Percentiles rank a stretch among this genome's conserved stretches.
Evolutionary conservation across 2,329 filamentous ascomycete species (phyloP).

Genomic region (Dactylellina leptospora): DNA sequence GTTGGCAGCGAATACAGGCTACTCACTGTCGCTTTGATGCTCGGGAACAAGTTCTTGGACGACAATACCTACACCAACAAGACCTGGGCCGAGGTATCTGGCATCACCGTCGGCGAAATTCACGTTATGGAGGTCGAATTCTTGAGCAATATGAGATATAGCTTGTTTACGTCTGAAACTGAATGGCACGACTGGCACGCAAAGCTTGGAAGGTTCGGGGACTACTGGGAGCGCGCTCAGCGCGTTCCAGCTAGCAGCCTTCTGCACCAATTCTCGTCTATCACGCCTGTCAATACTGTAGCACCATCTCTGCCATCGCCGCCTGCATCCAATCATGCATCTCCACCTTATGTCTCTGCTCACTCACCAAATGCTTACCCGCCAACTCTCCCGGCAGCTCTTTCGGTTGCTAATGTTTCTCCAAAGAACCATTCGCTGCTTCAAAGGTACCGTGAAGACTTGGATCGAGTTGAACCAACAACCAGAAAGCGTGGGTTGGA

Average conservation of each 20-base stretch:
- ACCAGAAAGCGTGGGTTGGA: conserved; percentile 60
- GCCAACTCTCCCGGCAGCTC: conserved; percentile 52
- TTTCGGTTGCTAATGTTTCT: conserved; percentile 33
- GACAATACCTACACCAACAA: conserved; percentile 99
- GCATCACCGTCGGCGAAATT: conserved; percentile 91
- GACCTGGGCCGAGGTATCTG: conserved; percentile 98
- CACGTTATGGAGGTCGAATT: conserved; percentile 99
- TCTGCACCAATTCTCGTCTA: conserved; percentile 37
- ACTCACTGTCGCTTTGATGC: conserved; percentile 93
- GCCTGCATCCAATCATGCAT: conserved; percentile 56
- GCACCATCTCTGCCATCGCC: conserved; percentile 56
- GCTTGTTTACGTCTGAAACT: conserved; percentile 81
- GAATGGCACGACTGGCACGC: conserved; percentile 89
- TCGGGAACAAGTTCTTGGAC: conserved; percentile 98
- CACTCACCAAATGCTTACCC: conserved; percentile 36
- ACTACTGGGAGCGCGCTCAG: conserved; percentile 79
- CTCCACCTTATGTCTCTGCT: conserved; percentile 54
- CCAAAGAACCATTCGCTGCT: conserved; percentile 58
- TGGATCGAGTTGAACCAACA: conserved; percentile 58
- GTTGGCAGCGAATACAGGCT: conserved; percentile 92
- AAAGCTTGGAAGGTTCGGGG: conserved; percentile 81
- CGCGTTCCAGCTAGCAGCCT: conserved; percentile 59
- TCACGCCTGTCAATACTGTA: conserved; percentile 46
- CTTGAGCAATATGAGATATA: conserved; percentile 96
- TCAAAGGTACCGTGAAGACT: conserved; percentile 57